phyloP scores from a whole-genome alignment of 2,329 filamentous ascomycete genomes.

The Trichoderma breve region DNA sequence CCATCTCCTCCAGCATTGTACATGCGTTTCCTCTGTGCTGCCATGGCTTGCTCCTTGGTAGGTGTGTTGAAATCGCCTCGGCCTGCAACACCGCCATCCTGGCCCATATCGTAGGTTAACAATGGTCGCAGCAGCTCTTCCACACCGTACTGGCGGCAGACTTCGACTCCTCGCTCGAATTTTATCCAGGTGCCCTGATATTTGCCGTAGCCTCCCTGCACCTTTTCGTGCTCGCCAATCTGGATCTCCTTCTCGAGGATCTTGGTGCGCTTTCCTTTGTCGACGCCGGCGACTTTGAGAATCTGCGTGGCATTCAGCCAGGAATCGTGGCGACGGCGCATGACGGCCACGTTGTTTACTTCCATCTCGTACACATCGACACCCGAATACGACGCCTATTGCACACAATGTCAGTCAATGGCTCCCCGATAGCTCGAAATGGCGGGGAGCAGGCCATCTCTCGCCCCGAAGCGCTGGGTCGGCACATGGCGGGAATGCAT shows the following conservation, averaged over 20 bases:
- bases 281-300: conserved; percentile 92
- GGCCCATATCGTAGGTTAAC: conserved; percentile 76
- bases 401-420: conserved; percentile 25
- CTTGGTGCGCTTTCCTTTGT: conserved; percentile 96
- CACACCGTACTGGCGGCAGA: conserved; percentile 78
- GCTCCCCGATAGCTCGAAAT: not conserved
- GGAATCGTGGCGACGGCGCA: conserved; percentile 91
- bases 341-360: conserved; percentile 87
- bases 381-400: conserved; percentile 82
- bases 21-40: conserved; percentile 85
- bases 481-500: conserved; percentile 26
- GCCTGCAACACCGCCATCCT: conserved; percentile 69
- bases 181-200: conserved; percentile 99
- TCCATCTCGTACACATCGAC: conserved; percentile 99
- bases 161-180: conserved; percentile 86
- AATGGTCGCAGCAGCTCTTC: conserved; percentile 73
- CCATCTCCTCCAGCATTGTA: conserved; percentile 71
- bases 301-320: conserved; percentile 99
- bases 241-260: conserved; percentile 97
- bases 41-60: conserved; percentile 98
- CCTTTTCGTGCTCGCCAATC: conserved; percentile 95
- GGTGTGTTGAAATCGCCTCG: conserved; percentile 84
- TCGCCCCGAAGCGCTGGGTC: not conserved
- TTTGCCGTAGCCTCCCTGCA: conserved; percentile 97
- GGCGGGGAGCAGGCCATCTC: conserved; percentile 22